Conservation (phyloP, 768 basidiomycete species). For the Mycena galopus region DNA sequence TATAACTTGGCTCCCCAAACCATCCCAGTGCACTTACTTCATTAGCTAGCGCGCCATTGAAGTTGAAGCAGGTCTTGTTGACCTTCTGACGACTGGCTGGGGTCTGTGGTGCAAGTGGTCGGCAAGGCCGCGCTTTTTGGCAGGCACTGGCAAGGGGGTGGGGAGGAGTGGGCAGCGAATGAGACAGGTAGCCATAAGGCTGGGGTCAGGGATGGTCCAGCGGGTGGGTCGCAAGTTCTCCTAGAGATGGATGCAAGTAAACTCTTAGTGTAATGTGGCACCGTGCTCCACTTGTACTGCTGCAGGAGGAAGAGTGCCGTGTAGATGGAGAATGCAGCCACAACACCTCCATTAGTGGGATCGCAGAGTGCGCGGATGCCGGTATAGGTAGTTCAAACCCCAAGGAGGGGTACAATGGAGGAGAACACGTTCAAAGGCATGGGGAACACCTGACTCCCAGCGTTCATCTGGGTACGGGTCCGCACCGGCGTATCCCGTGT, state of each 20-base stretch:
- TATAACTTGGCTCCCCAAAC: no score
- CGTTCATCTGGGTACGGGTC: not conserved
- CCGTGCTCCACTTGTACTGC: slow-evolving; percentile 19
- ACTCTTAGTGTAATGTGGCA: slow-evolving; percentile 19
- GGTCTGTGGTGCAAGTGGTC: not conserved
- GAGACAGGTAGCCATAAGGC: slow-evolving; percentile 8
- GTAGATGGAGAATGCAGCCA: no score
- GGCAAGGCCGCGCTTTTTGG: not conserved
- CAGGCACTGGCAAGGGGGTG: not conserved
- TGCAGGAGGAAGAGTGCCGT: not conserved
- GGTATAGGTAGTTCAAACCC: slow-evolving; percentile 5
- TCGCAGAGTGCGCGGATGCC: slow-evolving; percentile 15
- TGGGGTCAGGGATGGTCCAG: slow-evolving; percentile 10
- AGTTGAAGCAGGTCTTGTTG: not conserved
- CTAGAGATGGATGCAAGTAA: not conserved
- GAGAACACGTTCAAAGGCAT: not conserved
- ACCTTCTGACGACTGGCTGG: not conserved
- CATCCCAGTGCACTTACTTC: no score
- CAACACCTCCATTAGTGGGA: slow-evolving; percentile 1
- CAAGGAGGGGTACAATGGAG: not conserved
- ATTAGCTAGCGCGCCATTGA: not conserved
- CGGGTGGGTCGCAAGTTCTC: slow-evolving; percentile 19
- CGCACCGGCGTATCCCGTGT: not conserved
- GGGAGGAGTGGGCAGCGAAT: not conserved
- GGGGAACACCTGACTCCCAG: not conserved